Evolutionary conservation across 805 yeast species (phyloP), one percentile per base, ranked within the genome.

Genomic region (Candida verbasci): DNA sequence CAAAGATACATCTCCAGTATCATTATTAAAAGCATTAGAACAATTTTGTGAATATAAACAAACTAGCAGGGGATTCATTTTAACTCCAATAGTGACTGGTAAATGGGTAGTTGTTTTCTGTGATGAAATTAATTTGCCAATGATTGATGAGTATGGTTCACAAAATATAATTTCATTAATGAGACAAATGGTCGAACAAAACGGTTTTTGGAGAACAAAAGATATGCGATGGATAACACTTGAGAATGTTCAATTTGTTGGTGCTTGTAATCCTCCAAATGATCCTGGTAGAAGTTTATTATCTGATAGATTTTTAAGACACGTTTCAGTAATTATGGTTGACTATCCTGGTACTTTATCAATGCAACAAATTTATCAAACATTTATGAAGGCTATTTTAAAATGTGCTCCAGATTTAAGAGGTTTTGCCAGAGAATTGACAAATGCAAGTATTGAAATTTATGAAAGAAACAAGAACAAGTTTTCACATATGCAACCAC

Each of bases 231-330:
- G 96, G 95, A 77, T 89, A 1, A 44, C 62, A 0, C 41, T 87
- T 7, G 62, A 69, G 12, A 70, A 79, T 31, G 67, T 91, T 18
- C 94, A 84, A 50, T 70, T 91, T 60, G 93, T 88, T n/a, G 97
- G 94, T 7, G 97, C 97, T 0, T 91, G 97, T 55, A 91, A 91
- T 50, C 93, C 96, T 1, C 81, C 96, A 0, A 69, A 80, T 0
- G 94, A 85, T 56, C 75, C 78, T 3, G 96, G 96, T 0, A 69
- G 97, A 42, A 62, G 71, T 9, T 53, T 52, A 3, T 51, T 91
- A 16, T 63, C 78, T 1, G 50, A 63, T 8, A 60, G 96, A 29
- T 81, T 89, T 46, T 56, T 84, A 31, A 67, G 94, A 5, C 89
- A 81, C 48, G 65, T 76, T 3, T 59, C 82, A 1, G 64, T 86